Evolutionary conservation across 805 yeast species (phyloP), one percentile per base, ranked within the genome.

Genomic region (Candida silvatica): DNA sequence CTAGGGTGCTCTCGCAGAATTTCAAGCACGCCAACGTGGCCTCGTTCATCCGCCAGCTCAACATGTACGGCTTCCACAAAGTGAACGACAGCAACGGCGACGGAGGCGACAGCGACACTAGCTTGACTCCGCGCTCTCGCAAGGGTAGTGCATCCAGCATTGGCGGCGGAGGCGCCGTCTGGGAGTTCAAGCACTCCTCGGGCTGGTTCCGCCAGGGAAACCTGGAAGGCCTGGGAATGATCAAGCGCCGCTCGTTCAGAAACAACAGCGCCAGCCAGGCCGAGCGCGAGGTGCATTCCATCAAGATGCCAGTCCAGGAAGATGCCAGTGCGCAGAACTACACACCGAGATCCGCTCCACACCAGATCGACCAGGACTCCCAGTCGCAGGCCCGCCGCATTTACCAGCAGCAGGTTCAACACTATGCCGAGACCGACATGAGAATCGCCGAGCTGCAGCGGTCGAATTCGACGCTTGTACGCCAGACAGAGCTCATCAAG

Each of bases 171-270:
- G 30, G 43, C 4, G 12, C 31, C 12, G 40, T 49, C 12, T 88
- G 97, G 97, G 97, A 90, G 61, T 88, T 88, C 58, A 77, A 78
- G 38, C 97, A 88, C 54, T 74, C 83, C 19, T 77, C 84, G 3
- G 84, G 81, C 24, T 69, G 71, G 40, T 88, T 88, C 60, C 71
- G 74, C 44, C 78, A 85, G 35, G 96, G 95, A 28, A 92, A 87
- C 53, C 58, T 75, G 12, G 92, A 78, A 29, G 66, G 80, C 8
- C 60, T 88, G 41, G 72, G 82, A 36, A 65, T 71, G 12, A 90
- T 88, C 52, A 88, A 85, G 56, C 67, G 97, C 41, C 62, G 96
- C 31, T 74, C 92, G 2, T 49, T 55, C 32, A 54, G 51, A 23
- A 8, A 7, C 12, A 55, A 54, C 31, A 40, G 49, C 11, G 24